Conservation (phyloP, 2,329 filamentous ascomycete genomes). For the Claviceps citrina region DNA sequence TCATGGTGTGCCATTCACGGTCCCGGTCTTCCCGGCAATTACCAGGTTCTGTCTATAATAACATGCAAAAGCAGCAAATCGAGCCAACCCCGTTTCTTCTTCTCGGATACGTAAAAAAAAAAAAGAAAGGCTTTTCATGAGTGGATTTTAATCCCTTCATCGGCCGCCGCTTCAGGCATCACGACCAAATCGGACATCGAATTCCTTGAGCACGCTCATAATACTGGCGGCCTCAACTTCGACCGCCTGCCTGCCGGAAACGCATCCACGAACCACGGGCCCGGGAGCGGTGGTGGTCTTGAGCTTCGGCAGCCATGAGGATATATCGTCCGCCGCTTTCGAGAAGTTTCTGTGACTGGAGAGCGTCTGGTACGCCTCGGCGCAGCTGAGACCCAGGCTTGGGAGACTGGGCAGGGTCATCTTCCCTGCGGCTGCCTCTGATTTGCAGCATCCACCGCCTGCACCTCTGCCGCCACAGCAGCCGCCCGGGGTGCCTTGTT, state of each 20-base stretch:
- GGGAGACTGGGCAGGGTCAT: slow-evolving; percentile 22
- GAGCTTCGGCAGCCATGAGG: slow-evolving; percentile 61
- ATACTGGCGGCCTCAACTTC: slow-evolving; percentile 74
- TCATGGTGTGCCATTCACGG: too few relatives aligned
- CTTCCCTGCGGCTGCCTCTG: slow-evolving; percentile 17
- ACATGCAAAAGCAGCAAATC: background rate
- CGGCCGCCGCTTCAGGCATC: slow-evolving; percentile 15
- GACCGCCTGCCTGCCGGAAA: slow-evolving; percentile 40
- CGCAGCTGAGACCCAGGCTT: slow-evolving; percentile 51
- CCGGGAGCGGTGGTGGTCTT: slow-evolving; percentile 39
- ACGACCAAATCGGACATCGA: slow-evolving; percentile 56
- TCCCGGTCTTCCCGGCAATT: too few relatives aligned
- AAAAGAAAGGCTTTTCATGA: too few relatives aligned
- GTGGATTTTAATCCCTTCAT: background rate
- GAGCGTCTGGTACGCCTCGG: slow-evolving; percentile 65
- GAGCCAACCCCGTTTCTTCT: too few relatives aligned
- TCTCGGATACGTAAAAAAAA: too few relatives aligned
- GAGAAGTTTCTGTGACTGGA: slow-evolving; percentile 64
- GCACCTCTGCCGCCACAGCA: slow-evolving; percentile 49
- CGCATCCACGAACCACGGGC: slow-evolving; percentile 13
- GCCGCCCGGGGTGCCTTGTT: slow-evolving; percentile 16
- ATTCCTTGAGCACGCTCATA: slow-evolving; percentile 71
- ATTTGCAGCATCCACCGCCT: slow-evolving; percentile 51
- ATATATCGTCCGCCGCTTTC: slow-evolving; percentile 56
- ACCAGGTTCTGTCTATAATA: too few relatives aligned